Base-by-base conservation (phyloP, 164 flowering plant genomes). In the Taxillus chinensis region DNA sequence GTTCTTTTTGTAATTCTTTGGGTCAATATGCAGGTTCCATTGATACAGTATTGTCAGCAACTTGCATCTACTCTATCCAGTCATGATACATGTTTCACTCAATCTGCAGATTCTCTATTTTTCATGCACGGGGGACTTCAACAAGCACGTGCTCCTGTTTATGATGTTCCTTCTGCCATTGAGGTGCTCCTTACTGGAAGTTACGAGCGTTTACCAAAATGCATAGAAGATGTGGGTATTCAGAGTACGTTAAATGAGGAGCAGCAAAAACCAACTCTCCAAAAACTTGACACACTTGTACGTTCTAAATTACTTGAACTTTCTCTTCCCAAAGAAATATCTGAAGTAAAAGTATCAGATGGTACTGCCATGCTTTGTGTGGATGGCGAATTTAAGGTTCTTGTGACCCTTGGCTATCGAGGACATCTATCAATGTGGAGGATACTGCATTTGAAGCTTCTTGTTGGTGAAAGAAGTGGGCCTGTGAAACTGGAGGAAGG, bases 101-200 rank as follows among this genome's bases (percentile, higher is more conserved):
- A 91, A 78, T 86, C 96, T 59, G 93, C 99, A 52, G 99, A 95
- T 77, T 91, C 95, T 6, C 52, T 95, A 67, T 91, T 89, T 77
- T 95, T 91, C 73, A 89, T 89, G 96, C 99, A 95, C 63, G 99
- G 91, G 66, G 90, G 92, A 40, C 73, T 95, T 63, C 99, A 95
- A 67, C 97, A 89, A 82, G 99, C 99, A 27, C 92, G 97, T 64
- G 97, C 99, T 50, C 99, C 99, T 57, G 78, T 84, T 3, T 95
- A 95, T 78, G 99, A 95, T 82, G 97, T 95, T 68, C 97, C 99
- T 14, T 85, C 97, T 71, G 96, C 99, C 38, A 67, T 83, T 68
- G 98, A 95, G 64, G 71, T 95, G 55, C 90, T 91, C 38, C 86
- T 86, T 4, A 78, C 92, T 1, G 97, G 99, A 71, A 74, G 68